phyloP scores from a whole-genome alignment of 2,329 filamentous ascomycete species.

The Aspergillus texensis region DNA sequence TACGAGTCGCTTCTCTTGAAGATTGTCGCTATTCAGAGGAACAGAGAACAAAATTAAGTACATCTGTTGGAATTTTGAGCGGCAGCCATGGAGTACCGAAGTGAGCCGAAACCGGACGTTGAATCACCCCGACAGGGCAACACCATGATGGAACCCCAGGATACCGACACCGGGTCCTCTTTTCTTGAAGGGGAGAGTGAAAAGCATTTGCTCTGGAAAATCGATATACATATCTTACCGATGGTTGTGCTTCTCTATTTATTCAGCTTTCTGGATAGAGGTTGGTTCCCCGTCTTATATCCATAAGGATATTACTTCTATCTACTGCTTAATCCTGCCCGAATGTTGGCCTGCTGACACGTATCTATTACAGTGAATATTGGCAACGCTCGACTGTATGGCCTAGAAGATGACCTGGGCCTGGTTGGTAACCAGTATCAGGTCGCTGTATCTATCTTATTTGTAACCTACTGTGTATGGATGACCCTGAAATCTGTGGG shows the following conservation, averaged over 20 bases:
- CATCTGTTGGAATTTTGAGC: not conserved
- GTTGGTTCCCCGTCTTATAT: slow-evolving; percentile 18
- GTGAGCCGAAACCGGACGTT: slow-evolving; percentile 17
- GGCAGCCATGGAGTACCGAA: slow-evolving; percentile 6
- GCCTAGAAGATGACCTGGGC: slow-evolving; percentile 63
- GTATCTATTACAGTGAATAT: slow-evolving; percentile 61
- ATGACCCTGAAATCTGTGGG: not conserved
- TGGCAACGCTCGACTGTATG: slow-evolving; percentile 69
- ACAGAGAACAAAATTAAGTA: not conserved
- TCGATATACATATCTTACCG: slow-evolving; percentile 45
- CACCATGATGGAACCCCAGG: slow-evolving; percentile 11
- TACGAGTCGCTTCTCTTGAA: not conserved
- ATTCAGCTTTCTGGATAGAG: slow-evolving; percentile 73
- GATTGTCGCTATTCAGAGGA: not conserved
- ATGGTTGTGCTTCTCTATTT: slow-evolving; percentile 59
- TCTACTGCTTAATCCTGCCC: not conserved
- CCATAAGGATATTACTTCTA: not conserved
- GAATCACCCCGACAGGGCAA: slow-evolving; percentile 15
- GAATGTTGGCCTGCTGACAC: not conserved
- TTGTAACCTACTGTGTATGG: slow-evolving; percentile 63
- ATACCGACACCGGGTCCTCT: slow-evolving; percentile 21
- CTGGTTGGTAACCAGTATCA: slow-evolving; percentile 70
- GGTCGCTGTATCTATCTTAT: slow-evolving; percentile 66
- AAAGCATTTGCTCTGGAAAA: slow-evolving; percentile 39
- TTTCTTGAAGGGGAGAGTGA: slow-evolving; percentile 32